These are phyloP conservation scores for Berkeleyomyces basicola DNA, from an alignment of 2,329 filamentous ascomycete species.

Conservation along the genomic window DNA sequence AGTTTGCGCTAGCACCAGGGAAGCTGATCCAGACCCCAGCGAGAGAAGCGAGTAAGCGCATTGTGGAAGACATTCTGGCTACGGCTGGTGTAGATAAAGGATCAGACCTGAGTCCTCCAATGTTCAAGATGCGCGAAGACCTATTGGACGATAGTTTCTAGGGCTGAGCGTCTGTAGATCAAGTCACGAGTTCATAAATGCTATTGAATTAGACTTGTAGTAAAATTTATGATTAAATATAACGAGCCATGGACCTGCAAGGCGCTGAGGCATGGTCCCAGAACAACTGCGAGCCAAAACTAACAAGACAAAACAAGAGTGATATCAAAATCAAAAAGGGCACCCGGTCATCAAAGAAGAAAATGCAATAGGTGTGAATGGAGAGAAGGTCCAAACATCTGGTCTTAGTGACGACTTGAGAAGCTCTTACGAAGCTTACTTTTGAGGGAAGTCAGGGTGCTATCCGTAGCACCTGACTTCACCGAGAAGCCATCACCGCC, in stretches of 20 bases:
- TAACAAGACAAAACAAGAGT: not conserved
- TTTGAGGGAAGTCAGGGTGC: not conserved
- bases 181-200: not conserved
- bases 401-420: not conserved
- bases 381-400: not conserved
- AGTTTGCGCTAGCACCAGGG: constrained; percentile 64
- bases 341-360: not conserved
- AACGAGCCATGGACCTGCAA: not conserved
- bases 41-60: constrained; percentile 62
- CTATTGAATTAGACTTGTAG: not conserved
- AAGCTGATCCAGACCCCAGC: constrained; percentile 69
- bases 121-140: constrained; percentile 48
- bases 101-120: constrained; percentile 45
- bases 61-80: constrained; percentile 63
- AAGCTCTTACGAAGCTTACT: constrained; percentile 12
- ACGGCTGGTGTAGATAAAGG: constrained; percentile 50
- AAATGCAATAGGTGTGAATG: not conserved
- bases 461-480: not conserved
- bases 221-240: not conserved
- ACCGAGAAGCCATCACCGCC: not conserved
- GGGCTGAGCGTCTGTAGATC: not conserved
- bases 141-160: constrained; percentile 43
- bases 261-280: not conserved
- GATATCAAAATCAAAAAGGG: not conserved
- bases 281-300: not conserved